Base-by-base conservation (phyloP, 129 eudicot genomes). In the Flaveria ramosissima region DNA sequence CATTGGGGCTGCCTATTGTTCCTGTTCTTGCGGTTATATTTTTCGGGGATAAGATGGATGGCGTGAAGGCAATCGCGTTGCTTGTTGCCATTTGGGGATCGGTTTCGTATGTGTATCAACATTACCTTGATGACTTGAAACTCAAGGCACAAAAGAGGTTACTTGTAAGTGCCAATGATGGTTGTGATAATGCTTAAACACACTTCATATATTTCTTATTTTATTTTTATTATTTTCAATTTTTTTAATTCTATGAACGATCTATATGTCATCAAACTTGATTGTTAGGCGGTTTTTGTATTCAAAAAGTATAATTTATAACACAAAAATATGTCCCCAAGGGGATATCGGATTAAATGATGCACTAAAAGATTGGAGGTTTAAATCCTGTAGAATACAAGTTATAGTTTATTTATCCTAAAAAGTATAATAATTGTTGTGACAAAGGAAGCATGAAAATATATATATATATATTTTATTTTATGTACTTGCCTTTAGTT, bases 61-160 rank as follows among this genome's bases (percentile, higher is more conserved):
- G 95, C 10, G 82, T 86, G 74, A 89, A 89, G 78, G 86, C 86
- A 15, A 78, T 86, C 1, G 36, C 87, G 10, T 72, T 89, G 72
- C 45, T 86, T 51, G 81, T 89, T 20, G 91, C 91, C 4, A 26
- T 86, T 9, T 89, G 95, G 95, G 95, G 89, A 1, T 89, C 88
- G 41, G 55, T 78, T 71, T 89, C 89, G 10, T 86, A 89, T 56
- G 76, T 84, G 12, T 89, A 86, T 78, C 90, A 83, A 32, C 88
- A 86, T 81, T 84, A 86, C 45, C 76, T 86, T 8, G 90, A 84
- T 78, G 84, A 84, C 17, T 24, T 21, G 67, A 78, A 81, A 65
- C 56, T 67, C 9, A 77, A 84, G 74, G 64, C 67, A 13, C 68
- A 79, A 19, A 68, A 8, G 10, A 73, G 72, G 67, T 26, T 71